These are phyloP conservation scores for Nymphaea thermarum DNA, from an alignment of 164 flowering plant species.

Conservation along the genomic window DNA sequence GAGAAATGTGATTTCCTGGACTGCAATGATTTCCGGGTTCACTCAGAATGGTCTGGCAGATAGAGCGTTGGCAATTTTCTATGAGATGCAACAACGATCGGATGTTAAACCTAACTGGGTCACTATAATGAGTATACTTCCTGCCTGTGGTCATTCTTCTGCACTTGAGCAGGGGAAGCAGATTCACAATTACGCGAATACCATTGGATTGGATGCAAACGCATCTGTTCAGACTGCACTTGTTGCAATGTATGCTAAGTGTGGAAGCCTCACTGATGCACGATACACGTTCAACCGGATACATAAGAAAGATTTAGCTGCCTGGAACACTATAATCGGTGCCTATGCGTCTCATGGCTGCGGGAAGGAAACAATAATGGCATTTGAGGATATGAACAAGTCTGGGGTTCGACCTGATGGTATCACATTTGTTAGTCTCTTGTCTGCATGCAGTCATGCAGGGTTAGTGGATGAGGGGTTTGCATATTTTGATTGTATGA, in stretches of 20 bases:
- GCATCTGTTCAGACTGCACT: conserved; percentile 34
- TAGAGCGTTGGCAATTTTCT: conserved; percentile 30
- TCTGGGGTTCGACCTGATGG: conserved; percentile 35
- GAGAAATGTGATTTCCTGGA: conserved; percentile 42
- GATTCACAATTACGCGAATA: conserved; percentile 30
- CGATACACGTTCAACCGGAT: conserved; percentile 22
- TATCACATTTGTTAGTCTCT: conserved; percentile 35
- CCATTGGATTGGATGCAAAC: conserved; percentile 28
- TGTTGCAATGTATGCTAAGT: conserved; percentile 46
- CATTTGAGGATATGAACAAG: conserved; percentile 36
- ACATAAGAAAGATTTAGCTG: conserved; percentile 18
- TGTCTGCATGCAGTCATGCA: conserved; percentile 50
- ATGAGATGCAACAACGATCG: conserved; percentile 26
- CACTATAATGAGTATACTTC: conserved; percentile 44
- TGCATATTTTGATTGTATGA: conserved; percentile 31
- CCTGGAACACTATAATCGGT: conserved; percentile 47
- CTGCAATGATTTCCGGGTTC: conserved; percentile 48
- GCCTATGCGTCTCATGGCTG: conserved; percentile 54
- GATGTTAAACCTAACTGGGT: conserved; percentile 50
- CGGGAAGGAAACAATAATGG: conserved; percentile 24
- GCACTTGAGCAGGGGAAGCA: conserved; percentile 35
- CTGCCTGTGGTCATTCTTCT: conserved; percentile 41
- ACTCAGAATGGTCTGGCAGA: conserved; percentile 40
- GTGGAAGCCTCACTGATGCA: conserved; percentile 37
- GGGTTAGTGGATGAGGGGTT: conserved; percentile 40